Evolutionary conservation across 1,284 basidiomycete genomes (phyloP).

Genomic region (Agroathelia rolfsii): DNA sequence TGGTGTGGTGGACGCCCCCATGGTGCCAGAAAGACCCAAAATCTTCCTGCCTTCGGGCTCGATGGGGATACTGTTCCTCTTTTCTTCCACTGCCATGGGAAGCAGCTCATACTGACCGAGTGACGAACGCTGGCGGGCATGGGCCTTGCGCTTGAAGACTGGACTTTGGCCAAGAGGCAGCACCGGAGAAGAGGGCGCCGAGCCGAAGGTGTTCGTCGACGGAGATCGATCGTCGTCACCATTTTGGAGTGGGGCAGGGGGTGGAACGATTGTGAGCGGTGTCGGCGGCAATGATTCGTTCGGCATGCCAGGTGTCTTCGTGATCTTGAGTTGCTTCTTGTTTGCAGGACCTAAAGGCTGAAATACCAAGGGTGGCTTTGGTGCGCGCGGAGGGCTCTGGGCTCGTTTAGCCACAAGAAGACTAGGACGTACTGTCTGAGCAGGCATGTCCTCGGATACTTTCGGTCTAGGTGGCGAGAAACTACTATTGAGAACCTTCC

Average conservation of each 20-base stretch:
- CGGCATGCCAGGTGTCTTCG: constrained; percentile 9
- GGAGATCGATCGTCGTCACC: constrained; percentile 23
- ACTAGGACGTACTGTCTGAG: constrained; percentile 12
- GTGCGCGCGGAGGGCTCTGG: constrained; percentile 41
- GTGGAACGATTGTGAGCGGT: constrained; percentile 4
- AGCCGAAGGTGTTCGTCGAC: constrained; percentile 41
- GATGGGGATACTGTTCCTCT: constrained; percentile 26
- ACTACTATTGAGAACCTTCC: constrained; percentile 39
- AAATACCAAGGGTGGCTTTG: constrained; percentile 40
- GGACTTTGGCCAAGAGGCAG: constrained; percentile 26
- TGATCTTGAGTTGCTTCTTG: constrained; percentile 11
- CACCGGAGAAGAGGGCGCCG: constrained; percentile 25
- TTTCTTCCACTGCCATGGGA: constrained; percentile 15
- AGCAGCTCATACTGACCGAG: constrained; percentile 17
- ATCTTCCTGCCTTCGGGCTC: constrained; percentile 39
- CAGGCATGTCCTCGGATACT: constrained; percentile 8
- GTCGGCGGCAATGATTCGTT: constrained; percentile 12
- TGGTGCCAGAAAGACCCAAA: constrained; percentile 54
- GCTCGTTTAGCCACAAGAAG: constrained; percentile 35
- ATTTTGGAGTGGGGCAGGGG: constrained; percentile 10
- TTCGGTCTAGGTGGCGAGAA: constrained; percentile 35
- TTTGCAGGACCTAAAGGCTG: constrained; percentile 47
- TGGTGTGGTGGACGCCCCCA: constrained; percentile 39
- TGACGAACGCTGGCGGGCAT: constrained; percentile 27
- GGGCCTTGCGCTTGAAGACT: constrained; percentile 41